A percentile compares a stretch with the other conserved stretches of the same genome.
Evolutionary conservation across 805 yeast species (phyloP).

Genomic region (Yamadazyma olivae): DNA sequence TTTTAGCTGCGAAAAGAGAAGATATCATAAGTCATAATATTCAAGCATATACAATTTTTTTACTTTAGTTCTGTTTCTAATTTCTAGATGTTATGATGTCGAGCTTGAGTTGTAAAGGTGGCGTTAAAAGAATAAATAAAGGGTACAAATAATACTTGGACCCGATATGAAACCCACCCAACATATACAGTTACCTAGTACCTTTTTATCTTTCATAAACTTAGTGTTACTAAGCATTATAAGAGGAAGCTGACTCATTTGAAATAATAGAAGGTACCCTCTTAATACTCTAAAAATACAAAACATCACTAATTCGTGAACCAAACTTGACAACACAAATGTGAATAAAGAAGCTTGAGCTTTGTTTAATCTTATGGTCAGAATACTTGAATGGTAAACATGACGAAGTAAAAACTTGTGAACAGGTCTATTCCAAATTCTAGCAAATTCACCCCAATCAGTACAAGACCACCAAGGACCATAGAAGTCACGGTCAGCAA

Average conservation of each 20-base stretch:
- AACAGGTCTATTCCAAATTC: conserved; percentile 94
- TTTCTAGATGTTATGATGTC: too few relatives aligned
- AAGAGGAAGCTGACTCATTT: conserved; percentile 85
- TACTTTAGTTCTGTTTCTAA: too few relatives aligned
- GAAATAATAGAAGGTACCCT: conserved; percentile 76
- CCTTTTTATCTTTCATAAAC: conserved; percentile 51
- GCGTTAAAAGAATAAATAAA: conserved; percentile 78
- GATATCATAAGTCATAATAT: too few relatives aligned
- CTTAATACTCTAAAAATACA: conserved; percentile 77
- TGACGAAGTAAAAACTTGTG: conserved; percentile 87
- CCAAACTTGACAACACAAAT: conserved; percentile 71
- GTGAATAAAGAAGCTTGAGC: conserved; percentile 71
- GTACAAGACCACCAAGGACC: conserved; percentile 98
- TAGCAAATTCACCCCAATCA: conserved; percentile 89
- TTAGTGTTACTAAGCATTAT: conserved; percentile 60
- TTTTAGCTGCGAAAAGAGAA: too few relatives aligned
- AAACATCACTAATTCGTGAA: conserved; percentile 93
- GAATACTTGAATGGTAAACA: conserved; percentile 87
- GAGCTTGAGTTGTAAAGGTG: too few relatives aligned
- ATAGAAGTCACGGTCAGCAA: conserved; percentile 90
- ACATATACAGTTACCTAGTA: conserved; percentile 77
- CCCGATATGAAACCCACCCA: conserved; percentile 92
- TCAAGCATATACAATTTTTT: too few relatives aligned
- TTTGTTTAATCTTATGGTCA: conserved; percentile 67
- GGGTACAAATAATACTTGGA: conserved; percentile 82